phyloP scores from a whole-genome alignment of 2,329 filamentous ascomycete genomes.

The Aspergillus novoparasiticus region DNA sequence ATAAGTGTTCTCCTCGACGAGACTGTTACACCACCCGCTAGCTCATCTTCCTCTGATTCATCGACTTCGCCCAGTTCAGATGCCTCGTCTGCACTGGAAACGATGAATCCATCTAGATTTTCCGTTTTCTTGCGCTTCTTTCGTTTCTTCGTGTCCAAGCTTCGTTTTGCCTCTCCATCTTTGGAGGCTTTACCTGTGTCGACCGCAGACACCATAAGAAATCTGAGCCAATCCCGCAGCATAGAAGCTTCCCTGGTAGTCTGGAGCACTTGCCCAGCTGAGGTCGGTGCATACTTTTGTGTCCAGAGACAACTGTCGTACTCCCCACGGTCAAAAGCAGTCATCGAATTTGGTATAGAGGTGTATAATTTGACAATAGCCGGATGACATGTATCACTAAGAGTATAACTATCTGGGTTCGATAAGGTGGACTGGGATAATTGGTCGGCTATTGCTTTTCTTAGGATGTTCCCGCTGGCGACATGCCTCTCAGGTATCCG shows the following conservation, averaged over 20 bases:
- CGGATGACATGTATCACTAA: conserved; percentile 50
- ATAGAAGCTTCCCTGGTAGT: conserved; percentile 68
- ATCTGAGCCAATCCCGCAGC: conserved; percentile 78
- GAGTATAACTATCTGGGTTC: conserved; percentile 3
- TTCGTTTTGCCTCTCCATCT: conserved; percentile 30
- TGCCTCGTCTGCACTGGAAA: conserved; percentile 75
- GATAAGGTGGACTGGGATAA: conserved; percentile 26
- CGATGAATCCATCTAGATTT: conserved; percentile 77
- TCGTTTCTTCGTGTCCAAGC: conserved; percentile 32
- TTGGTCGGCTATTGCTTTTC: conserved; percentile 31
- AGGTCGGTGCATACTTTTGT: conserved; percentile 79
- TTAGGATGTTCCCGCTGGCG: conserved; percentile 33
- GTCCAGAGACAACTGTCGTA: conserved; percentile 76
- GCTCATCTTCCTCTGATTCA: conserved; percentile 57
- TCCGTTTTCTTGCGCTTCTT: conserved; percentile 70
- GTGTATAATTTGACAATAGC: conserved; percentile 63
- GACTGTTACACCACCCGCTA: conserved; percentile 43
- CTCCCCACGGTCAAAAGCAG: conserved; percentile 76
- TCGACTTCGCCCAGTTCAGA: conserved; percentile 70
- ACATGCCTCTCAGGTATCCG: conserved; percentile 33
- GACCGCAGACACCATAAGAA: conserved; percentile 74
- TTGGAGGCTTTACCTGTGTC: conserved; percentile 56
- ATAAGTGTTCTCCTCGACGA: conserved; percentile 43
- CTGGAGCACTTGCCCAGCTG: conserved; percentile 74
- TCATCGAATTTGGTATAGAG: conserved; percentile 63